Evolutionary conservation across 768 basidiomycete species (phyloP).

Genomic region (Naganishia antarctica): DNA sequence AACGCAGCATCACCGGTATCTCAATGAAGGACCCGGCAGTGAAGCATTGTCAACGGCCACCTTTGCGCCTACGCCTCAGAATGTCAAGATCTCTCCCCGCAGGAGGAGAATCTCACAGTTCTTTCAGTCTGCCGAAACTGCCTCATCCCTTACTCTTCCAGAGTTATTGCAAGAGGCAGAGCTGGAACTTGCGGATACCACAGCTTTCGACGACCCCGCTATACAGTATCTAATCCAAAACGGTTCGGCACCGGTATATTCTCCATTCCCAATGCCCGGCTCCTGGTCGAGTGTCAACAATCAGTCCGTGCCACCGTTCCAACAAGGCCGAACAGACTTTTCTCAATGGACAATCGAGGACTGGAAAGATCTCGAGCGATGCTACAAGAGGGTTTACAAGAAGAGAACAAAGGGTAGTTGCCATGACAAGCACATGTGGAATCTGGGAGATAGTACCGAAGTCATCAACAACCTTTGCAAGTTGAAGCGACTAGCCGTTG

Average conservation of each 20-base stretch:
- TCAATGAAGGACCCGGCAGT: slow-evolving; percentile 1
- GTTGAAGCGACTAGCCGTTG: neutral
- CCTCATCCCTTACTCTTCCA: slow-evolving; percentile 6
- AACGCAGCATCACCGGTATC: slow-evolving; percentile 2
- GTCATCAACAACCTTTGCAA: slow-evolving; percentile 7
- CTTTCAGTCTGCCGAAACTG: slow-evolving; percentile 5
- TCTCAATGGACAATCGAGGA: slow-evolving; percentile 2
- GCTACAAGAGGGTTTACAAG: slow-evolving; percentile 8
- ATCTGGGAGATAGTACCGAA: neutral
- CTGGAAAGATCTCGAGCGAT: slow-evolving; percentile 14
- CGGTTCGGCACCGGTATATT: neutral
- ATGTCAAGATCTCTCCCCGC: neutral
- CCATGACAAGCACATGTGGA: slow-evolving; percentile 4
- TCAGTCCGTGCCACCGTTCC: neutral
- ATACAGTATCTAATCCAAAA: neutral
- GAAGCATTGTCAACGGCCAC: neutral
- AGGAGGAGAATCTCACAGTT: slow-evolving; percentile 11
- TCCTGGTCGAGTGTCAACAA: slow-evolving; percentile 2
- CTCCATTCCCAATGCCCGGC: slow-evolving; percentile 15
- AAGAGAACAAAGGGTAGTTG: neutral
- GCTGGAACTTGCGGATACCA: slow-evolving; percentile 11
- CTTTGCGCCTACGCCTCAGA: neutral
- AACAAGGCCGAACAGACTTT: slow-evolving; percentile 1
- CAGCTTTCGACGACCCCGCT: neutral
- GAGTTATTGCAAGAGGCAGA: slow-evolving; percentile 19